Evolutionary conservation across 2,329 filamentous ascomycete species (phyloP).

Genomic region (Pseudogymnoascus sp.): DNA sequence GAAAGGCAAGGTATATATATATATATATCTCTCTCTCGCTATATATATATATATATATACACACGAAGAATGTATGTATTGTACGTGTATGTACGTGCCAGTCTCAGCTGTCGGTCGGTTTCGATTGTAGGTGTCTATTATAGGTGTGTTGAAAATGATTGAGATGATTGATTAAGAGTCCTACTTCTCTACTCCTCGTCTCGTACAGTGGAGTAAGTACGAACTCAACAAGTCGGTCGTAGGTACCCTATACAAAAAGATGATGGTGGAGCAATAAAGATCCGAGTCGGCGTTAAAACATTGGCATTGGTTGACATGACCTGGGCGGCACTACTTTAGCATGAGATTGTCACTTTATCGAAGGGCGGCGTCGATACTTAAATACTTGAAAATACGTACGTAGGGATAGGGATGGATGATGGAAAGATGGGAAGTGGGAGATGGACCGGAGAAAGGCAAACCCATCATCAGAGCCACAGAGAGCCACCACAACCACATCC

Average conservation of each 20-base stretch:
- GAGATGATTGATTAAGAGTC: not conserved
- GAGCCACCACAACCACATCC: not conserved
- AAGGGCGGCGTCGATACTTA: slow-evolving; percentile 2
- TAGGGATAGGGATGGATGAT: slow-evolving; percentile 1
- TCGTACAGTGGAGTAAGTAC: not conserved
- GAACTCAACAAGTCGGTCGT: not conserved
- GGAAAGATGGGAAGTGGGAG: not conserved
- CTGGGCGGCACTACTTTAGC: not conserved
- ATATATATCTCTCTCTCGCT: not conserved
- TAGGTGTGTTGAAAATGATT: not conserved
- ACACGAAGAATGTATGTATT: not conserved
- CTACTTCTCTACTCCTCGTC: not conserved
- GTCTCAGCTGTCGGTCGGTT: not conserved
- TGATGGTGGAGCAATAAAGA: not conserved
- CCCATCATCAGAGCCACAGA: not conserved
- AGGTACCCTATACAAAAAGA: not conserved
- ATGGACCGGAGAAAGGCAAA: not conserved
- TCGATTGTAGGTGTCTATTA: not conserved
- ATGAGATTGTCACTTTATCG: not conserved
- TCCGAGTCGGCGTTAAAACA: not conserved
- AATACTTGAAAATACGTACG: not conserved
- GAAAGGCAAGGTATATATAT: not conserved
- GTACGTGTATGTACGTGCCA: not conserved
- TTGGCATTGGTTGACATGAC: not conserved
- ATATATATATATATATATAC: slow-evolving; percentile 2